These are phyloP conservation scores for Nadsonia commutata DNA, from an alignment of 1,139 yeast species.

Conservation along the genomic window DNA sequence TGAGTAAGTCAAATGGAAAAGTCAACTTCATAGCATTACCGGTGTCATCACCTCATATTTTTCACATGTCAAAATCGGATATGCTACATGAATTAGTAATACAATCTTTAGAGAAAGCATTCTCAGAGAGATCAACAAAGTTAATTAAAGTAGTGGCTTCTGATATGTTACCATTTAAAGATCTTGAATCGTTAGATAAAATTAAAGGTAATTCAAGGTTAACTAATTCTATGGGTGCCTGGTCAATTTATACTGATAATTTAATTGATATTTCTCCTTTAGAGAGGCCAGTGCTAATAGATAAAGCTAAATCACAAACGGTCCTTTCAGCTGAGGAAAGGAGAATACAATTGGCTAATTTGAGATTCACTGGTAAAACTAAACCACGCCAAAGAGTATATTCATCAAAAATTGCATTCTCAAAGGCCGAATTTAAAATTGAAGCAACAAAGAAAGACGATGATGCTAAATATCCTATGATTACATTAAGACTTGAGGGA, in stretches of 20 bases:
- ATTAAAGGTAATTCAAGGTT: slow-evolving; percentile 40
- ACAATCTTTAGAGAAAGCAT: neutral
- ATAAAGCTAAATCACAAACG: slow-evolving; percentile 1
- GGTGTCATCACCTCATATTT: slow-evolving; percentile 46
- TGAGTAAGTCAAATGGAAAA: slow-evolving; percentile 35
- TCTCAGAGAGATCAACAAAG: neutral
- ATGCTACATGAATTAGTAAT: neutral
- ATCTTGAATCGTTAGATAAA: slow-evolving; percentile 40
- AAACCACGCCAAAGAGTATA: slow-evolving; percentile 13
- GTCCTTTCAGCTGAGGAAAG: too few species aligned
- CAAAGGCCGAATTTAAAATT: slow-evolving; percentile 33
- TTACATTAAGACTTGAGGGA: slow-evolving; percentile 46
- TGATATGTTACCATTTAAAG: slow-evolving; percentile 31
- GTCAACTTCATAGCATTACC: slow-evolving; percentile 60
- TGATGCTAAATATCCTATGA: too few species aligned
- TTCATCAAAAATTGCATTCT: slow-evolving; percentile 35
- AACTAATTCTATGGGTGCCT: slow-evolving; percentile 15
- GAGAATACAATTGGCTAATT: slow-evolving; percentile 14
- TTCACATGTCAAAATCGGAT: slow-evolving; percentile 34
- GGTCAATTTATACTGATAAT: slow-evolving; percentile 18
- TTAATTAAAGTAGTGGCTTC: neutral
- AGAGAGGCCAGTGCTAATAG: slow-evolving; percentile 5
- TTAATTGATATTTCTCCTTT: slow-evolving; percentile 15
- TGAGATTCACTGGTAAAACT: slow-evolving; percentile 17
- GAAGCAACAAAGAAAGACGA: too few species aligned